phyloP scores from a whole-genome alignment of 371 early-diverging fungal species.

The Saksenaea vasiformis region DNA sequence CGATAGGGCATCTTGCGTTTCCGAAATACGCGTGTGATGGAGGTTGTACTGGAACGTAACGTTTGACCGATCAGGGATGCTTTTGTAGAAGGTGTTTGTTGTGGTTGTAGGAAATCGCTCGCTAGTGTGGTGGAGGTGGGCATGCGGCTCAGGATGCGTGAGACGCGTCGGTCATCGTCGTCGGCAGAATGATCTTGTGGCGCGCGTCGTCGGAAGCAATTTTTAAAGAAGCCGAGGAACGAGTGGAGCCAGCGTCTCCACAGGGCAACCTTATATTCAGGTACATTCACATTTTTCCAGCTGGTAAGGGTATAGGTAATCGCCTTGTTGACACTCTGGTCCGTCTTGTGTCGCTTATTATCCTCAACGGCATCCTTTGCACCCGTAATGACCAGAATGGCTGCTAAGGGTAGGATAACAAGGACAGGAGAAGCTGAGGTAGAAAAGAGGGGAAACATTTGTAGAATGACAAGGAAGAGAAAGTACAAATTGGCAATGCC shows the following conservation, averaged over 20 bases:
- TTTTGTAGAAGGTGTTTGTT: conserved; percentile 14
- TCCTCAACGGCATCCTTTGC: conserved; percentile 97
- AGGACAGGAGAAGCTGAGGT: conserved; percentile 72
- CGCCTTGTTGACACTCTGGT: conserved; percentile 74
- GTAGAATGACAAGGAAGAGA: conserved; percentile 84
- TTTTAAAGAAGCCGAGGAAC: conserved; percentile 6
- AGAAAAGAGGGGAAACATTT: conserved; percentile 75
- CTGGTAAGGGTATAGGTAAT: conserved; percentile 51
- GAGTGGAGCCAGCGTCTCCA: conserved; percentile 34
- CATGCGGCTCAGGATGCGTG: neutral
- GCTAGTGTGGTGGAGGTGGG: conserved; percentile 3
- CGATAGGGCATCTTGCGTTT: conserved; percentile 43
- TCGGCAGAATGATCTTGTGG: conserved; percentile 9
- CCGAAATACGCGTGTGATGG: conserved; percentile 29
- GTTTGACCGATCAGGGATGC: conserved; percentile 13
- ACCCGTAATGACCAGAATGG: conserved; percentile 85
- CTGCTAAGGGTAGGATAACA: conserved; percentile 82
- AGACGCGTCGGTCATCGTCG: conserved; percentile 5
- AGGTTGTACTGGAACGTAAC: conserved; percentile 20
- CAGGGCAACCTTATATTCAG: conserved; percentile 38
- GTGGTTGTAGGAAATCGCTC: conserved; percentile 11
- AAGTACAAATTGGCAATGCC: conserved; percentile 95
- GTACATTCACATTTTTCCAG: conserved; percentile 63
- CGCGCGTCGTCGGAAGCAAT: conserved; percentile 1
- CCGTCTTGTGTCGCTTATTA: conserved; percentile 85